Evolutionary conservation across 164 flowering plant genomes (phyloP).

Genomic region (Macadamia tetraphylla): DNA sequence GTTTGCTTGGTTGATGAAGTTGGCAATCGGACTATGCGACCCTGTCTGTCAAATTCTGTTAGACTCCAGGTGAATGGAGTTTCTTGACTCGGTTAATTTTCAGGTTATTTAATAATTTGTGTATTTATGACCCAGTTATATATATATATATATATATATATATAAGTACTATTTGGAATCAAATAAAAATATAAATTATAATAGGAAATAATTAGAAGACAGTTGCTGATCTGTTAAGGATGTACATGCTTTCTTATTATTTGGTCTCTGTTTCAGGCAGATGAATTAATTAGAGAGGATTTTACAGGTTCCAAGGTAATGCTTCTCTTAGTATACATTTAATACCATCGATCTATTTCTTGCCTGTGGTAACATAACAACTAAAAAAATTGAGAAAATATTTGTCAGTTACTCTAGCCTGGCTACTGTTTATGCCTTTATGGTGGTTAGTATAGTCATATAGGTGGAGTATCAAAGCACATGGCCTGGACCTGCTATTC

Average conservation of each 20-base stretch:
- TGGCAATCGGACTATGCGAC: slow-evolving; percentile 95
- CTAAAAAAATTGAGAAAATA: too few species aligned
- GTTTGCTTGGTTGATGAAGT: slow-evolving; percentile 86
- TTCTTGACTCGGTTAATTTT: not conserved
- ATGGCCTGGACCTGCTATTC: too few species aligned
- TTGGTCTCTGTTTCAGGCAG: slow-evolving; percentile 33
- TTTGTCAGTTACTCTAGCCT: too few species aligned
- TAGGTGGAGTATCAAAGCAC: too few species aligned
- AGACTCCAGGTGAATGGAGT: slow-evolving; percentile 64
- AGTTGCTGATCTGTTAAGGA: not conserved
- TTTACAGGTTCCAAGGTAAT: slow-evolving; percentile 56
- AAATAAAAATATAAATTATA: too few species aligned
- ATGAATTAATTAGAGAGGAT: slow-evolving; percentile 47
- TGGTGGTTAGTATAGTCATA: too few species aligned
- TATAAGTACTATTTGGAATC: too few species aligned
- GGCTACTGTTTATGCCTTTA: too few species aligned
- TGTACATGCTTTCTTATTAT: slow-evolving; percentile 3
- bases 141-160: too few species aligned
- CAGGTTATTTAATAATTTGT: not conserved
- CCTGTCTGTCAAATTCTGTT: slow-evolving; percentile 77
- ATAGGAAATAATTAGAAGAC: not conserved
- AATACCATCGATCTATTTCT: too few species aligned
- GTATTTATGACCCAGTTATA: not conserved
- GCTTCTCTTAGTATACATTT: too few species aligned
- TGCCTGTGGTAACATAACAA: too few species aligned